Conservation (phyloP, 768 basidiomycete genomes). For the Podaxis rugospora region DNA sequence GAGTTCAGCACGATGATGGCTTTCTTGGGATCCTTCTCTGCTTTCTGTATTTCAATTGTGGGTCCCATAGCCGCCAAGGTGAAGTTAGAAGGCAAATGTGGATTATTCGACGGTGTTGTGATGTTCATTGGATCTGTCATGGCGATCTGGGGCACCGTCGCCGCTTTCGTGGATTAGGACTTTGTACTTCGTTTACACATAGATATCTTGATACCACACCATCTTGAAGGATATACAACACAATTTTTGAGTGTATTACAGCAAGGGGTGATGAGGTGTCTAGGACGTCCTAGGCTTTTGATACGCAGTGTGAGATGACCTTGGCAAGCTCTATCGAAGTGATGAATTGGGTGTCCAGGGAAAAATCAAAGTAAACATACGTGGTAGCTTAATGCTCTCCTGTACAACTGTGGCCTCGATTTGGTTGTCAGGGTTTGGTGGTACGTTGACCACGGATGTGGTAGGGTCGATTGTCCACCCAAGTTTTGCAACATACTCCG, state of each 20-base stretch:
- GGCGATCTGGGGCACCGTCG: constrained; percentile 75
- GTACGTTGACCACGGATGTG: constrained; percentile 58
- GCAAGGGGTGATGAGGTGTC: neutral
- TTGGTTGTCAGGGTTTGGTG: constrained; percentile 84
- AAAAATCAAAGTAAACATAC: constrained; percentile 38
- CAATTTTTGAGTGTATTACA: neutral
- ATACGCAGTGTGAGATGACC: constrained; percentile 66
- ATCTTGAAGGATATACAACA: neutral
- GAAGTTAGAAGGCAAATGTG: constrained; percentile 45
- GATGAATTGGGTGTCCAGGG: neutral
- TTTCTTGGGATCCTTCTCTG: constrained; percentile 87
- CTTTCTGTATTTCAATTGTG: constrained; percentile 71
- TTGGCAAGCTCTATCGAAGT: constrained; percentile 59
- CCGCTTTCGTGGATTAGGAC: constrained; percentile 44
- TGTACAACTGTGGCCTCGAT: constrained; percentile 83
- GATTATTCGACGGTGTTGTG: constrained; percentile 48
- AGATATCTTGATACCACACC: neutral
- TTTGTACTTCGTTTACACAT: constrained; percentile 13
- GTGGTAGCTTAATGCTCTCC: constrained; percentile 76
- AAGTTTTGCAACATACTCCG: constrained; percentile 54
- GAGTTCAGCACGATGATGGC: constrained; percentile 84
- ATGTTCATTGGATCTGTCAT: constrained; percentile 52
- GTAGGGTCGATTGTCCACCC: constrained; percentile 61
- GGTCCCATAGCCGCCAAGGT: constrained; percentile 74
- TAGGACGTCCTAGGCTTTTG: constrained; percentile 34